Conservation (phyloP, 1,284 basidiomycete genomes). For the Pseudozyma tsukubaensis region DNA sequence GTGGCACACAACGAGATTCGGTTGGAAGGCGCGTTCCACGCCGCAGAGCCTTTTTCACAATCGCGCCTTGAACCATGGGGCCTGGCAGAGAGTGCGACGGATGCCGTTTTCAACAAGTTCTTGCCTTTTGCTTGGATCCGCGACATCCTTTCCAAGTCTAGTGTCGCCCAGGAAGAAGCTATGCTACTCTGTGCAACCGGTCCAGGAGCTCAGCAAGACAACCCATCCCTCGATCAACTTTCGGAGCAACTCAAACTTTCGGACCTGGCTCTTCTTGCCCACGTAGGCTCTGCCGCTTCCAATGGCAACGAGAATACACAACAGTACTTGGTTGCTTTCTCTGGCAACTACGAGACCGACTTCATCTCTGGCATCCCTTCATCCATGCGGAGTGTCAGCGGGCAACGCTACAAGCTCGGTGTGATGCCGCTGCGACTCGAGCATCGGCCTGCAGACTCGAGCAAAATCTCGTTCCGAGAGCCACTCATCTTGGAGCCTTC, state of each 20-base stretch:
- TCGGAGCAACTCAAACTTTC: conserved; percentile 26
- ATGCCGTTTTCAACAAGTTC: conserved; percentile 21
- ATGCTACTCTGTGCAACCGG: conserved; percentile 29
- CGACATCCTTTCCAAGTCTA: conserved; percentile 16
- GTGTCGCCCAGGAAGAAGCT: conserved; percentile 6
- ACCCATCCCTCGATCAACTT: conserved; percentile 24
- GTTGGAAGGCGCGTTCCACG: conserved; percentile 17
- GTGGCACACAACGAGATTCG: conserved; percentile 17
- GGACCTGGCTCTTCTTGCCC: conserved; percentile 30
- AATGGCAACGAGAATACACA: not conserved
- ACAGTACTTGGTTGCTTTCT: conserved; percentile 33
- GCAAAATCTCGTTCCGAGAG: conserved; percentile 5
- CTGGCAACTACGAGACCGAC: conserved; percentile 35
- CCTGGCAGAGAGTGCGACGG: conserved; percentile 5
- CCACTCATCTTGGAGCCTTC: conserved; percentile 7
- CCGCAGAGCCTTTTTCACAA: conserved; percentile 6
- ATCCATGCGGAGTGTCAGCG: conserved; percentile 6
- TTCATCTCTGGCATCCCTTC: conserved; percentile 25
- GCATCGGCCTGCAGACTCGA: conserved; percentile 14
- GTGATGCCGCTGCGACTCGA: conserved; percentile 33
- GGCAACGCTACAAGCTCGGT: conserved; percentile 16
- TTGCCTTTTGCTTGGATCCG: conserved; percentile 34
- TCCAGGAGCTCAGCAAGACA: not conserved
- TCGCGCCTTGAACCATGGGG: conserved; percentile 17
- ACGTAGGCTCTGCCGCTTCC: not conserved